Evolutionary conservation across 805 yeast genomes (phyloP), one percentile per base, ranked within the genome.

Genomic region (Wickerhamiella sergipiensis): DNA sequence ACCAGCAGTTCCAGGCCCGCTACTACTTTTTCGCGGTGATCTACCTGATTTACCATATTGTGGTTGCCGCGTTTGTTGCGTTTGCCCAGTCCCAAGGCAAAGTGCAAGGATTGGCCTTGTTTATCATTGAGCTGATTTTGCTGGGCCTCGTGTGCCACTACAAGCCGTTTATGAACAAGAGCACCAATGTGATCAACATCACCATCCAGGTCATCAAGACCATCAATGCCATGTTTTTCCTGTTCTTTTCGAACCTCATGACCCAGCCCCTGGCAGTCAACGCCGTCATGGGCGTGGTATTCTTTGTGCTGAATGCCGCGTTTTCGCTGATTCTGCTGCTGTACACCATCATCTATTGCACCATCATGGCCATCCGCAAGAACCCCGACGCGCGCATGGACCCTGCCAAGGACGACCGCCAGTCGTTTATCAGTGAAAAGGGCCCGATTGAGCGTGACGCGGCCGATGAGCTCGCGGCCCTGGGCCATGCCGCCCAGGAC

Each of bases 281-380:
- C 13, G 81, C 95, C 1, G 78, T 89, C 51, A 85, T 89, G 95
- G 97, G 94, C 0, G 83, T 95, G 79, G 74, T 89, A 1, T 89
- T 85, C 68, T 89, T 89, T 65, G 74, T 89, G 51, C 66, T 89
- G 64, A 89, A 89, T 65, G 96, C 96, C 6, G 94, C 90, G 4
- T 88, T 85, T 62, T 79, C 95, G 8, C 73, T 85, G 57, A 73
- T 86, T 49, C 71, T 89, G 58, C 74, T 89, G 64, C 57, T 88
- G 36, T 67, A 81, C 70, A 81, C 85, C 59, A 72, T 88, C 53
- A 79, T 79, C 2, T 80, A 83, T 58, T 75, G 81, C 51, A 64
- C 68, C n/a, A 68, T 80, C 59, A 79, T 85, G 8, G 54, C 84
- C 1, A 72, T 81, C 57, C 80, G 89, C 33, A 85, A 83, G 71